Evolutionary conservation across 139 green algal species (phyloP).

Genomic region (Eudorina sp.): DNA sequence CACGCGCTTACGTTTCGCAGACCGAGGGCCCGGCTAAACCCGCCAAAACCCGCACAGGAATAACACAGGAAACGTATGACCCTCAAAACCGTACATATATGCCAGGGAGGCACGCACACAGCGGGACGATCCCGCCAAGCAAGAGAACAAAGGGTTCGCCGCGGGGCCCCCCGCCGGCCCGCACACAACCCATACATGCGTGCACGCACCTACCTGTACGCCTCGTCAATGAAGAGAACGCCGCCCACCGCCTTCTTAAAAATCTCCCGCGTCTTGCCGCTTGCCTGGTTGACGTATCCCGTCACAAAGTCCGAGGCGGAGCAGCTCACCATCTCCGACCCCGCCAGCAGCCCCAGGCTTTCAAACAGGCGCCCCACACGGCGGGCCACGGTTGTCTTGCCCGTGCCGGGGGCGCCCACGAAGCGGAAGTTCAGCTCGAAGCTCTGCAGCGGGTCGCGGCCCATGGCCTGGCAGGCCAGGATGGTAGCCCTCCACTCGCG

Average conservation of each 20-base stretch:
- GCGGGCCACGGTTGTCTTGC: slow-evolving; percentile 67
- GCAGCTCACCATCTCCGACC: slow-evolving; percentile 49
- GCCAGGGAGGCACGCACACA: too few species aligned
- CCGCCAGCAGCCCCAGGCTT: slow-evolving; percentile 56
- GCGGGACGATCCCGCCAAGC: too few species aligned
- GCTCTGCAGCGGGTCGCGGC: slow-evolving; percentile 55
- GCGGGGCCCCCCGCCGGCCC: too few species aligned
- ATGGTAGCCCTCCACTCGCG: slow-evolving; percentile 65
- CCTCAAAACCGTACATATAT: too few species aligned
- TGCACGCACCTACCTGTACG: slow-evolving; percentile 60
- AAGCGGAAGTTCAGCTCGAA: slow-evolving; percentile 68
- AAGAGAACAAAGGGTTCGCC: too few species aligned
- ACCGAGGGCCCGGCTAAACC: too few species aligned
- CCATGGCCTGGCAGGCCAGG: slow-evolving; percentile 43
- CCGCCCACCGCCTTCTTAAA: slow-evolving; percentile 59
- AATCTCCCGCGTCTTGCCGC: slow-evolving; percentile 60
- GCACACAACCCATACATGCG: too few species aligned
- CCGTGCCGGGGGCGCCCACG: slow-evolving; percentile 54
- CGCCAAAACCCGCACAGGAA: too few species aligned
- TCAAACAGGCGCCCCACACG: slow-evolving; percentile 65
- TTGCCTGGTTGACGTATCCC: slow-evolving; percentile 57
- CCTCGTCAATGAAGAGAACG: slow-evolving; percentile 73
- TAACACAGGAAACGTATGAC: too few species aligned
- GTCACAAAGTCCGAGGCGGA: slow-evolving; percentile 64
- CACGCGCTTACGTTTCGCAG: too few species aligned